Conservation (phyloP, 768 basidiomycete genomes). For the Tylopilus rubrobrunneus region DNA sequence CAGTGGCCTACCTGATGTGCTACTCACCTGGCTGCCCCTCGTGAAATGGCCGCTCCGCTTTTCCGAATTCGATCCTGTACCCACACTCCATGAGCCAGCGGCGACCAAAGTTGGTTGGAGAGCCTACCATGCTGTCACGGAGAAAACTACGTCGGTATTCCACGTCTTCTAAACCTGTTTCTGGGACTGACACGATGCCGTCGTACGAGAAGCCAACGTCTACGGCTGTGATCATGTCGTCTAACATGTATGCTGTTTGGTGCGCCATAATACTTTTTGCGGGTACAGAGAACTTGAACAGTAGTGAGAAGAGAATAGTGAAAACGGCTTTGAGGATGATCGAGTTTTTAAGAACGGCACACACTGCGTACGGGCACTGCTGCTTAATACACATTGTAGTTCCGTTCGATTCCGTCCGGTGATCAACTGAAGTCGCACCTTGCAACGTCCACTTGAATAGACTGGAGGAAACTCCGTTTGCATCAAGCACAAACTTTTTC, state of each 20-base stretch:
- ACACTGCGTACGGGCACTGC: no score
- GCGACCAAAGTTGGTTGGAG: neutral
- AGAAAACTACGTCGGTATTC: neutral
- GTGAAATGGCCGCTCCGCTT: no score
- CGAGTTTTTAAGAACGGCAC: no score
- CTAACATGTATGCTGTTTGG: neutral
- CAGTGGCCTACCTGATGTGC: no score
- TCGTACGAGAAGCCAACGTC: neutral
- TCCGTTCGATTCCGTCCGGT: neutral
- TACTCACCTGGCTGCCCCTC: no score
- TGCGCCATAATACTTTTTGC: neutral
- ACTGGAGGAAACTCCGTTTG: no score
- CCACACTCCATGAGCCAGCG: neutral
- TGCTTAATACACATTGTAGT: neutral
- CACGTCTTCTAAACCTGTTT: neutral
- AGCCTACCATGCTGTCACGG: neutral
- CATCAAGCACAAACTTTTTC: no score
- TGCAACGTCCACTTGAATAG: no score
- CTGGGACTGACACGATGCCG: neutral
- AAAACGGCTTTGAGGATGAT: neutral
- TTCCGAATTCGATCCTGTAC: neutral
- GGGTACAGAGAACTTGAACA: neutral
- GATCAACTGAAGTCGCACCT: no score
- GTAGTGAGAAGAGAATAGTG: neutral
- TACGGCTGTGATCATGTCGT: neutral